These are phyloP conservation scores for Ceratobasidium papillatum DNA, from an alignment of 1,284 basidiomycete genomes.

Conservation along the genomic window DNA sequence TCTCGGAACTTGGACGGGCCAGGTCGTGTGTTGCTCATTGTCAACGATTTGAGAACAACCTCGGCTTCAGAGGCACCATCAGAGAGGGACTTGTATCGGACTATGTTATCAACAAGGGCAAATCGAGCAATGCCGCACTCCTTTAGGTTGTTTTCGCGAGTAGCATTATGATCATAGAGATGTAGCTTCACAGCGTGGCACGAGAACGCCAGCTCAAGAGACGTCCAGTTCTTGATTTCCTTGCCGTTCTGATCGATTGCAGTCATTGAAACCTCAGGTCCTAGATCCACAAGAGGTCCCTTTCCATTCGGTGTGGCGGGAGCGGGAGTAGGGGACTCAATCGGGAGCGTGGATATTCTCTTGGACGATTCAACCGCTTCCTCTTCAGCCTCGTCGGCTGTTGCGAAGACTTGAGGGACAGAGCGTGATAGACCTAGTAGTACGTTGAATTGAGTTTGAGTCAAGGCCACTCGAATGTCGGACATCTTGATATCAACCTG, in stretches of 20 bases:
- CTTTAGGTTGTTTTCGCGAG: conserved; percentile 67
- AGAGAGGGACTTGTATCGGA: conserved; percentile 86
- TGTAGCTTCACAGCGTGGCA: conserved; percentile 86
- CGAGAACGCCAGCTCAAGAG: conserved; percentile 79
- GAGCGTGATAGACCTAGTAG: conserved; percentile 77
- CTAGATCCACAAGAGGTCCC: conserved; percentile 53
- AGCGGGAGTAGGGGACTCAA: conserved; percentile 16
- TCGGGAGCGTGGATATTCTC: conserved; percentile 11
- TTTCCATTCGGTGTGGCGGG: conserved; percentile 31
- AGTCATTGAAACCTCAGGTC: conserved; percentile 58
- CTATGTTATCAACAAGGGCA: conserved; percentile 79
- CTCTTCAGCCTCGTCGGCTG: conserved; percentile 52
- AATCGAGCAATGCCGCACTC: conserved; percentile 88
- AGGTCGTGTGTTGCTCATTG: conserved; percentile 87
- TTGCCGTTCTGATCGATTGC: conserved; percentile 43
- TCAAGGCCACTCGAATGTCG: conserved; percentile 89
- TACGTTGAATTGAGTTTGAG: conserved; percentile 88
- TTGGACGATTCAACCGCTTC: conserved; percentile 30
- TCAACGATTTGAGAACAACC: conserved; percentile 87
- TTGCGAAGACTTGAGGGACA: conserved; percentile 72
- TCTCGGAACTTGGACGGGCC: conserved; percentile 90
- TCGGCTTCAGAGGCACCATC: conserved; percentile 89
- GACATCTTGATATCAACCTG: conserved; percentile 83
- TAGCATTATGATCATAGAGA: conserved; percentile 81
- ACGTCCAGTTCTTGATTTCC: conserved; percentile 60